Percentiles rank a stretch among this genome's conserved stretches.
Conservation (phyloP, 768 basidiomycete genomes). For the Lactarius pseudohatsudake region DNA sequence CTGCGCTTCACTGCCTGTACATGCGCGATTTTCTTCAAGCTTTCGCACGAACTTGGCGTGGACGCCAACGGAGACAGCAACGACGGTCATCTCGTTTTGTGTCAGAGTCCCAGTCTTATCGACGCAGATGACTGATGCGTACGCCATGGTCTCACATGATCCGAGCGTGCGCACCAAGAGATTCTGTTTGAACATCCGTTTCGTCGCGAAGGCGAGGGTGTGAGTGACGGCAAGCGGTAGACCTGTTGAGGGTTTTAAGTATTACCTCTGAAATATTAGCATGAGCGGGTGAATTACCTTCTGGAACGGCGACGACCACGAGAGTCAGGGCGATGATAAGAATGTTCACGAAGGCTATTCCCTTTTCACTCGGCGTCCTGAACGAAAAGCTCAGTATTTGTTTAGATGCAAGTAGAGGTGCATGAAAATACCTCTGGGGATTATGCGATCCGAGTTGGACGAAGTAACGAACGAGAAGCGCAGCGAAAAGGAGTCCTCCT, state of each 20-base stretch:
- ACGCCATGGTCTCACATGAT: constrained; percentile 86
- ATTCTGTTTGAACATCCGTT: too few relatives aligned
- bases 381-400: not conserved
- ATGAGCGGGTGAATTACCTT: constrained; percentile 46
- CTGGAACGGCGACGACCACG: constrained; percentile 83
- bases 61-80: constrained; percentile 92
- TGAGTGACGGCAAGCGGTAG: too few relatives aligned
- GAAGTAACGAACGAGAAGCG: constrained; percentile 93
- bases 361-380: constrained; percentile 76
- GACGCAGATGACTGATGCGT: constrained; percentile 92
- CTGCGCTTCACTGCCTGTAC: constrained; percentile 69
- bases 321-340: constrained; percentile 93
- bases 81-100: constrained; percentile 92
- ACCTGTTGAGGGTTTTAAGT: constrained; percentile 2
- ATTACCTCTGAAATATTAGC: constrained; percentile 15
- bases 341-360: constrained; percentile 87
- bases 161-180: too few relatives aligned
- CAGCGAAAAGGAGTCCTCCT: constrained; percentile 77
- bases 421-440: constrained; percentile 37
- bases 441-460: constrained; percentile 70
- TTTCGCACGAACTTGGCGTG: constrained; percentile 89
- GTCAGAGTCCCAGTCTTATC: constrained; percentile 98
- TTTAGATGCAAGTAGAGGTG: too few relatives aligned
- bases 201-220: too few relatives aligned
- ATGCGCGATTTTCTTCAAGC: constrained; percentile 65